These are phyloP conservation scores for Ophiostoma angusticollis DNA, from an alignment of 2,329 filamentous ascomycete species.

Conservation along the genomic window DNA sequence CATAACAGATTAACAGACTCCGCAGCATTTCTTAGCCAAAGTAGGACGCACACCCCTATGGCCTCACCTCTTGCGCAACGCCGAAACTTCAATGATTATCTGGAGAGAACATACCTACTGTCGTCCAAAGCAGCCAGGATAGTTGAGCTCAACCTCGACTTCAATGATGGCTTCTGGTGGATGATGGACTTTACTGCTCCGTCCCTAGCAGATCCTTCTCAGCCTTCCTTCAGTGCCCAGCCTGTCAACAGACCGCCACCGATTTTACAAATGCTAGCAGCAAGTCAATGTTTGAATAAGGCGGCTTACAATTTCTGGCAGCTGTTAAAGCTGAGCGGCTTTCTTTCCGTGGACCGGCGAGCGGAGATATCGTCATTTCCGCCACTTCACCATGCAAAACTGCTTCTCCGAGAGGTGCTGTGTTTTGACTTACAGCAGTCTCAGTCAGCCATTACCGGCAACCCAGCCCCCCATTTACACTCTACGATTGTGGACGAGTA, in stretches of 20 bases:
- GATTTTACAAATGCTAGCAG: constrained; percentile 35
- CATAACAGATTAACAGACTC: too few species aligned
- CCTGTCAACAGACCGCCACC: constrained; percentile 32
- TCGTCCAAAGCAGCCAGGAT: constrained; percentile 27
- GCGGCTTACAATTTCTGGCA: constrained; percentile 40
- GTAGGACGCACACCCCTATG: constrained; percentile 31
- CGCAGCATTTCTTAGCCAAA: constrained; percentile 3
- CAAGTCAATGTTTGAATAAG: constrained; percentile 37
- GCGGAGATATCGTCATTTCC: constrained; percentile 37
- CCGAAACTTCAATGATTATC: constrained; percentile 38
- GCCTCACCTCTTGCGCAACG: constrained; percentile 37
- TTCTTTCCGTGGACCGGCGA: constrained; percentile 34
- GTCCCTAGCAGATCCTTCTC: constrained; percentile 25
- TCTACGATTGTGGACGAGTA: constrained; percentile 28
- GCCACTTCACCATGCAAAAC: constrained; percentile 39
- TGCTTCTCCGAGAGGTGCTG: constrained; percentile 40
- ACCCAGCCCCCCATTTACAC: constrained; percentile 22
- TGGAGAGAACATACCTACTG: constrained; percentile 33
- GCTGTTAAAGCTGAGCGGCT: constrained; percentile 37
- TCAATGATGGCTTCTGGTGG: constrained; percentile 46
- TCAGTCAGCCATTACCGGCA: constrained; percentile 30
- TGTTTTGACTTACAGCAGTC: constrained; percentile 41
- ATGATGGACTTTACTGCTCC: constrained; percentile 34
- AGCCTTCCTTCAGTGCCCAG: constrained; percentile 27
- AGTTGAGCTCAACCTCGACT: constrained; percentile 35